Conservation (phyloP, 768 basidiomycete species). For the Suillus subluteus region DNA sequence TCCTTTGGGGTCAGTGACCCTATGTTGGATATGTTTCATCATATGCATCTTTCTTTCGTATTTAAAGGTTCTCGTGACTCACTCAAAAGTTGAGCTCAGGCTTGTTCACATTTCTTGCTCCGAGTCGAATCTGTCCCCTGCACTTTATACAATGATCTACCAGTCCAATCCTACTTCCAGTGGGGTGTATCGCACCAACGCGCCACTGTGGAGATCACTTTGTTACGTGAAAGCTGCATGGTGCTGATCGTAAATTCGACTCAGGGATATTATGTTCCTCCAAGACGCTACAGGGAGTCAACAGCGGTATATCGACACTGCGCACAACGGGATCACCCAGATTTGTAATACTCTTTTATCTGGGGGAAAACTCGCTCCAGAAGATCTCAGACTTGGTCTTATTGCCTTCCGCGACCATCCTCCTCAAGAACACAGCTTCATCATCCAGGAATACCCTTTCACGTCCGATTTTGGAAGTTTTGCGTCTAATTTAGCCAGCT, state of each 20-base stretch:
- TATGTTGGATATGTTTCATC: not conserved
- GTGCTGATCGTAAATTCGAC: not conserved
- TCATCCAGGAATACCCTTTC: not conserved
- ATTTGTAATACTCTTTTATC: not conserved
- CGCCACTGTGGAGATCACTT: not conserved
- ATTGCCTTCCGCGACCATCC: not conserved
- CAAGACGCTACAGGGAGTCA: not conserved
- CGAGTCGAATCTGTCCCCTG: too few relatives aligned
- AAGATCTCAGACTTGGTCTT: not conserved
- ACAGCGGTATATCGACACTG: not conserved
- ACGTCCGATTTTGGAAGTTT: not conserved
- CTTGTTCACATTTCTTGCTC: too few relatives aligned
- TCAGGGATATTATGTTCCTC: not conserved
- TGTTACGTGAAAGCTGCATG: not conserved
- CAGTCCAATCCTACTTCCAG: not conserved
- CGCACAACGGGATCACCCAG: not conserved
- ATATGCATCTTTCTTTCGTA: not conserved
- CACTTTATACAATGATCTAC: too few relatives aligned
- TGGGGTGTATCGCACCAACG: too few relatives aligned
- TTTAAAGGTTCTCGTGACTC: too few relatives aligned
- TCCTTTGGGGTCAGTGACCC: not conserved
- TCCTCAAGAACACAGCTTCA: not conserved
- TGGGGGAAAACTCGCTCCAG: not conserved
- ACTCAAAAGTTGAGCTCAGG: too few relatives aligned
- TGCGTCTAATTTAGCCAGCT: not conserved